A percentile compares a stretch with the other conserved stretches of the same genome.
These are phyloP conservation scores for Linum trigynum DNA, from an alignment of 345 rosid genomes.

Conservation along the genomic window DNA sequence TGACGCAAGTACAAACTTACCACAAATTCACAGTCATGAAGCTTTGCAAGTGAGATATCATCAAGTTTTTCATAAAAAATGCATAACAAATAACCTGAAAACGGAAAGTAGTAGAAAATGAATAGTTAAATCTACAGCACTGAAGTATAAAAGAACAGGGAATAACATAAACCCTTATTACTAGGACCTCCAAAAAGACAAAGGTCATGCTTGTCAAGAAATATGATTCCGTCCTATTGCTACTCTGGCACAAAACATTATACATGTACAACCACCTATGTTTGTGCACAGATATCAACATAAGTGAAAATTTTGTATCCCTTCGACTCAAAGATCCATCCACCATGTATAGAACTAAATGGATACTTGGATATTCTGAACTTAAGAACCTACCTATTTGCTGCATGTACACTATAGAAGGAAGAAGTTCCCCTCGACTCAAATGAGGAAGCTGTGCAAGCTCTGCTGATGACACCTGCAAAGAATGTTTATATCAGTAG, in stretches of 20 bases:
- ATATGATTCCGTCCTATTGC: not conserved
- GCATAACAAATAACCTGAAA: slow-evolving; percentile 74
- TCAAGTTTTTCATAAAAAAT: slow-evolving; percentile 66
- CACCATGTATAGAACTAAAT: not conserved
- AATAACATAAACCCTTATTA: not conserved
- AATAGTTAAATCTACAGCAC: not conserved
- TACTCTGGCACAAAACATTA: not conserved
- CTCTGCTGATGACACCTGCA: slow-evolving; percentile 71
- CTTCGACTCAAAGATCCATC: not conserved
- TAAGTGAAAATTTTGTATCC: not conserved
- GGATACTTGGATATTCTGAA: slow-evolving; percentile 3
- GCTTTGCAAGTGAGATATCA: slow-evolving; percentile 38
- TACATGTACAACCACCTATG: not conserved
- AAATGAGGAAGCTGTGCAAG: slow-evolving; percentile 54
- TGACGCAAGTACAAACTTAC: slow-evolving; percentile 34
- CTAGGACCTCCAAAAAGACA: not conserved
- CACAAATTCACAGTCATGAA: slow-evolving; percentile 61
- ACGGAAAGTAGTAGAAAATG: slow-evolving; percentile 15
- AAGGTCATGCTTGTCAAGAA: not conserved
- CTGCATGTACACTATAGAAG: slow-evolving; percentile 66
- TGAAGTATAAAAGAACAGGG: not conserved
- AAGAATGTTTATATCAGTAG: slow-evolving; percentile 16
- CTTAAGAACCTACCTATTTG: slow-evolving; percentile 64
- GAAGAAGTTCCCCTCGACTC: slow-evolving; percentile 39
- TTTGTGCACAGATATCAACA: not conserved